Evolutionary conservation across 257 asterid species (phyloP).

Genomic region (Sherardia arvensis): DNA sequence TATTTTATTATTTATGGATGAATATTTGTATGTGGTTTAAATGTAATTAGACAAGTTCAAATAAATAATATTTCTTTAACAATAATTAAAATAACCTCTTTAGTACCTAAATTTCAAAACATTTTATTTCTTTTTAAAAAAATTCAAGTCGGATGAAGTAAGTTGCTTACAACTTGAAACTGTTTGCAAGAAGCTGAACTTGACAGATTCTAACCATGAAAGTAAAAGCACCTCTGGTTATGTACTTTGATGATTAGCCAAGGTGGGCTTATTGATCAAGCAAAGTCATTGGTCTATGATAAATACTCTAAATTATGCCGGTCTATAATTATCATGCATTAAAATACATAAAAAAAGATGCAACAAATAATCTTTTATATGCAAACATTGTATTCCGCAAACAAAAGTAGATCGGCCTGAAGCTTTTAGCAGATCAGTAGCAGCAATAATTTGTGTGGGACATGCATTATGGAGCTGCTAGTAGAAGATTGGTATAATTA

Average conservation of each 20-base stretch:
- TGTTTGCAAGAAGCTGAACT: too few species aligned
- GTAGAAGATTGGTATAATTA: constrained; percentile 7
- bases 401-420: not conserved
- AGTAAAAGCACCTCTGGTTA: not conserved
- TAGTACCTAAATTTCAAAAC: too few species aligned
- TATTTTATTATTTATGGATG: too few species aligned
- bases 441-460: not conserved
- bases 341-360: too few species aligned
- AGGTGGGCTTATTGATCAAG: constrained; percentile 13
- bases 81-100: too few species aligned
- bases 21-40: too few species aligned
- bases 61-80: too few species aligned
- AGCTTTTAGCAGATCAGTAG: not conserved
- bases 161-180: too few species aligned
- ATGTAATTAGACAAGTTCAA: too few species aligned
- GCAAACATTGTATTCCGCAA: not conserved
- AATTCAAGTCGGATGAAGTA: too few species aligned
- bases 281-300: constrained; percentile 8
- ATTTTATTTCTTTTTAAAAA: too few species aligned
- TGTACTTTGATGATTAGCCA: not conserved
- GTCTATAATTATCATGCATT: too few species aligned
- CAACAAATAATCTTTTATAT: not conserved
- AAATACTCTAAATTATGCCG: not conserved
- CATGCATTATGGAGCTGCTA: constrained; percentile 3
- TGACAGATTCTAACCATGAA: not conserved